phyloP scores from a whole-genome alignment of 345 rosid genomes.

The Euclidium syriacum region DNA sequence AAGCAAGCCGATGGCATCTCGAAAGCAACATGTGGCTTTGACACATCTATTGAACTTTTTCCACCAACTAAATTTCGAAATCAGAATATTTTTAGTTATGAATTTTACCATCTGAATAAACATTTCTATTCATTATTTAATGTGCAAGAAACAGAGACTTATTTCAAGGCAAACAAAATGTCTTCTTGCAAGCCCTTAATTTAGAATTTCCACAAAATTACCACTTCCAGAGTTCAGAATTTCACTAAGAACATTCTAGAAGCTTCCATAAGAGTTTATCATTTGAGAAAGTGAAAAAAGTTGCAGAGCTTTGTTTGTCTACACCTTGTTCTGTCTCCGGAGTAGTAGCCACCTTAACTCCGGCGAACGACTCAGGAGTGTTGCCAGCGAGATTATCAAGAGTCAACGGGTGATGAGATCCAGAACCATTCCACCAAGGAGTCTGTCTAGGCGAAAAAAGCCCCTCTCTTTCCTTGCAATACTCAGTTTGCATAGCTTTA shows the following conservation, averaged over 20 bases:
- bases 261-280: constrained; percentile 31
- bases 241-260: neutral
- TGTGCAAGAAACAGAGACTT: neutral
- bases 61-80: constrained; percentile 44
- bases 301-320: constrained; percentile 36
- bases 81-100: neutral
- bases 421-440: constrained; percentile 60
- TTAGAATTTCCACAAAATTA: neutral
- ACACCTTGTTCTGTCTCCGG: constrained; percentile 35
- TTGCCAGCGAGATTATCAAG: constrained; percentile 40
- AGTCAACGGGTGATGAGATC: constrained; percentile 51
- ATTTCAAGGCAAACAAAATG: neutral
- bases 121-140: neutral
- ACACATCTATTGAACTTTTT: constrained; percentile 45
- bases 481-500: constrained; percentile 67
- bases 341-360: constrained; percentile 36
- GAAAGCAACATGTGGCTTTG: constrained; percentile 43
- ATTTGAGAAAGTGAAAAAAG: constrained; percentile 48
- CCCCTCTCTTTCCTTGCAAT: constrained; percentile 41
- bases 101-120: neutral
- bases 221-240: neutral
- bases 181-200: neutral
- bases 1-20: constrained; percentile 49
- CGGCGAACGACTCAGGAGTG: constrained; percentile 36
- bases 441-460: constrained; percentile 41